Evolutionary conservation across 2,329 filamentous ascomycete genomes (phyloP), one percentile per base, ranked within the genome.

Genomic region (Verticillium isaacii): DNA sequence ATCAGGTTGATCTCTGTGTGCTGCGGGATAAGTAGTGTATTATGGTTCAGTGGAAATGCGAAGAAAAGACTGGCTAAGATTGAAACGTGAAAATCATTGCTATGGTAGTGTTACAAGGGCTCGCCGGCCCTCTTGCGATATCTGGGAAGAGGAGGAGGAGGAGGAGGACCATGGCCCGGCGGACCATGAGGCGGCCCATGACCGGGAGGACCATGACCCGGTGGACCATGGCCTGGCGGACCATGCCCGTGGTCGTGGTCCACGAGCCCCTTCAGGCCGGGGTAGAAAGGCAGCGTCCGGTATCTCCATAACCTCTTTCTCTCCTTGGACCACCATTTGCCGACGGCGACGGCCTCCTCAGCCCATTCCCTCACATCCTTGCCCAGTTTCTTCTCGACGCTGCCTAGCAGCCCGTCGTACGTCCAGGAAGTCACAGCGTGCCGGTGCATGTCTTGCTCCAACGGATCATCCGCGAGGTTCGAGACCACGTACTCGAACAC

Each of bases 251-350:
- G 37, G 19, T 19, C 45, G 12, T 52, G 45, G 5, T 19, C 45
- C 4, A 19, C 19, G 12, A 52, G 45, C 5, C 45, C 45, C n/a
- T n/a, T 19, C 45, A 23, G 7, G 45, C 45, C 45, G 9, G 45
- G 45, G 45, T 52, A 52, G 45, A 52, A 52, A 23, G 45, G 45
- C 45, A 52, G 45, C 19, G 45, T 52, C n/a, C 19, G 19, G 36
- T 59, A 45, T 11, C 58, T 32, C 58, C 58, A 59, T 14, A 59
- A 45, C 12, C 58, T 11, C 41, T 55, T 37, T 17, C 58, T 29
- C 59, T 68, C 67, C 34, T 63, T 37, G 14, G 59, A 58, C 64
- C 65, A 68, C 67, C 67, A 68, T 61, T 65, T 45, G 14, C 61
- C 64, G 19, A 68, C 58, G 39, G 65, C 60, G 23, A 65, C 66